Evolutionary conservation across 768 basidiomycete genomes (phyloP).

Genomic region (Sporobolomyces pararoseus): DNA sequence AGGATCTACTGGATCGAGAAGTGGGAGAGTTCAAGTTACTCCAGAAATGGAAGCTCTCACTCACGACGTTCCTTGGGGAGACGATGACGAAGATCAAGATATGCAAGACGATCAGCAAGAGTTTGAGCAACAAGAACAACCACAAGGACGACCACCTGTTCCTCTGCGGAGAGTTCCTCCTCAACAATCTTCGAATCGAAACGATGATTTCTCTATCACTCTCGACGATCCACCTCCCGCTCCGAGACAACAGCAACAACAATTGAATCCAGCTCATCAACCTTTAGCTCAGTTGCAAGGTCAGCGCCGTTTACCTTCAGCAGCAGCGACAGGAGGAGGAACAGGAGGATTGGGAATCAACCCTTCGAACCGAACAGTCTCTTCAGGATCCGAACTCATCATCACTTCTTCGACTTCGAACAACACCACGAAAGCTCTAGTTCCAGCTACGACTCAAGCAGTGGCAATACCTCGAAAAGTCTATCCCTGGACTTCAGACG

Average conservation of each 20-base stretch:
- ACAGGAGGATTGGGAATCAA: neutral
- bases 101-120: neutral
- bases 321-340: neutral
- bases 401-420: conserved; percentile 9
- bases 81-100: neutral
- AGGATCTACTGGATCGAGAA: neutral
- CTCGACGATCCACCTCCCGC: conserved; percentile 1
- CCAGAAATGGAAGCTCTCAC: conserved; percentile 9
- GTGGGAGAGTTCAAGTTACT: neutral
- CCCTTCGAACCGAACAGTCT: conserved; percentile 4
- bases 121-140: neutral
- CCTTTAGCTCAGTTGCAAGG: neutral
- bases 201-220: conserved; percentile 16
- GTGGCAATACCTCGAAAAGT: neutral
- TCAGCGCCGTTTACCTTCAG: neutral
- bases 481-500: conserved; percentile 52
- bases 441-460: neutral
- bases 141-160: neutral
- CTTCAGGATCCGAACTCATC: conserved; percentile 22
- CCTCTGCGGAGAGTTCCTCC: neutral
- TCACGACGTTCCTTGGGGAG: conserved; percentile 8
- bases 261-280: conserved; percentile 8
- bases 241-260: neutral
- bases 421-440: neutral
- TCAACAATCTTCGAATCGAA: neutral